Base-by-base conservation (phyloP, 2,329 filamentous ascomycete genomes). In the Apiospora koreana region DNA sequence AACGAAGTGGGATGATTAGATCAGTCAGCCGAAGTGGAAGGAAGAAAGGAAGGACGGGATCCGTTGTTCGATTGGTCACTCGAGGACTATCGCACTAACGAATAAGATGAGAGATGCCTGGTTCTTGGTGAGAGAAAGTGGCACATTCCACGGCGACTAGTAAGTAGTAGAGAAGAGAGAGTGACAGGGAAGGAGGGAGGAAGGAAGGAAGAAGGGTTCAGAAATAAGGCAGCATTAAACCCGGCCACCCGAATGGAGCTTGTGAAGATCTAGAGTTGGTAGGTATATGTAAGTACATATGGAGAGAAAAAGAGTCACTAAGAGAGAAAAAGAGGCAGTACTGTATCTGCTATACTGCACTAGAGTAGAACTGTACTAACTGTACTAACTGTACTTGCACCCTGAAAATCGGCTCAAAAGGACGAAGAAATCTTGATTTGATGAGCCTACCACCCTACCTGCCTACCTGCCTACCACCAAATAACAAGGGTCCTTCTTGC, bases 1-100 rank as follows among this genome's bases (percentile, higher is more conserved):
- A 62, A 31, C 31, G 54, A 62, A 62, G 54, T 62, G 54, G 54
- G 54, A 62, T 62, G n/a, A 62, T 43, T 43, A 43, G 54, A 62
- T 62, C 28, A 62, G 54, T 38, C 54, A 62, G 54, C 31, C 28
- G 31, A 62, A 62, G 31, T 62, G 31, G 54, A 62, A 23, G 31
- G 31, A 62, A 38, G 31, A 31, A 62, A 46, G 21, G 43, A 46
- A n/a, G 41, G 14, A 43, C 41, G 41, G 41, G 1, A 31, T 35
- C 50, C 28, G 50, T 10, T 10, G 28, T 58, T 62, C 18, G 31
- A 38, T 35, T 38, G 54, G 28, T 31, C 28, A 62, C 54, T 12
- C 35, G 28, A 31, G 54, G 28, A 38, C 54, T 62, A 62, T 62
- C 31, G 54, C 54, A 62, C 31, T 14, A 31, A 18, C 54, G 31